A percentile compares a stretch with the other conserved stretches of the same genome.
These are phyloP conservation scores for Paecilomyces variotii DNA, from an alignment of 2,329 filamentous ascomycete species.

Conservation along the genomic window DNA sequence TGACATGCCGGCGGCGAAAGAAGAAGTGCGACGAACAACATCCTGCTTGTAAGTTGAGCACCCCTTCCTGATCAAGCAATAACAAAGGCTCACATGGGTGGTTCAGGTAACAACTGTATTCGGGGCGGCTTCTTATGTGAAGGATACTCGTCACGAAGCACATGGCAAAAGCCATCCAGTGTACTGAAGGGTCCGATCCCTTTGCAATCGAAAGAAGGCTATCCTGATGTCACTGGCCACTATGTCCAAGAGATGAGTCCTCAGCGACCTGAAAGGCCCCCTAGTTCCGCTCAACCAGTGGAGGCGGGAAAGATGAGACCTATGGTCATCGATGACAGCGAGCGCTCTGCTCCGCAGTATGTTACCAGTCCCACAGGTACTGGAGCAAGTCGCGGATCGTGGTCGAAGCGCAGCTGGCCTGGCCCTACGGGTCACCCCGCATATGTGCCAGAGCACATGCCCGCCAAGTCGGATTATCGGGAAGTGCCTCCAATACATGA, in stretches of 20 bases:
- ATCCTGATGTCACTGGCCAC: constrained; percentile 28
- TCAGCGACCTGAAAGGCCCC: constrained; percentile 32
- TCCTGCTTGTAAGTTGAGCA: constrained; percentile 65
- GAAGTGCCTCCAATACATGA: constrained; percentile 34
- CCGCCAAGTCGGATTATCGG: constrained; percentile 32
- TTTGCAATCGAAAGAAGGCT: constrained; percentile 73
- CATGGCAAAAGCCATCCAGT: constrained; percentile 69
- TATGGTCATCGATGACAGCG: constrained; percentile 39
- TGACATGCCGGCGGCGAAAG: constrained; percentile 85
- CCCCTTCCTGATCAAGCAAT: constrained; percentile 3
- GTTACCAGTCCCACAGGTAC: constrained; percentile 32
- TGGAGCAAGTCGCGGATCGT: constrained; percentile 25
- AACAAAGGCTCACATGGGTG: constrained; percentile 7
- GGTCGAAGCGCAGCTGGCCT: constrained; percentile 34
- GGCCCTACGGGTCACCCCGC: constrained; percentile 23
- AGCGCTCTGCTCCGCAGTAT: constrained; percentile 29
- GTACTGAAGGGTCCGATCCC: constrained; percentile 58
- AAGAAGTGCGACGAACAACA: constrained; percentile 97
- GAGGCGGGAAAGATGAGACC: constrained; percentile 41
- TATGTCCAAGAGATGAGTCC: constrained; percentile 30
- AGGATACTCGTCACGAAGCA: constrained; percentile 74
- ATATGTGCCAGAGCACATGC: constrained; percentile 29
- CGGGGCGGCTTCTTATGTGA: constrained; percentile 85
- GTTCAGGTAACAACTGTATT: constrained; percentile 73
- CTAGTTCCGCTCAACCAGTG: constrained; percentile 23